phyloP scores from a whole-genome alignment of 306 rosid genomes.

The Fagus crenata region DNA sequence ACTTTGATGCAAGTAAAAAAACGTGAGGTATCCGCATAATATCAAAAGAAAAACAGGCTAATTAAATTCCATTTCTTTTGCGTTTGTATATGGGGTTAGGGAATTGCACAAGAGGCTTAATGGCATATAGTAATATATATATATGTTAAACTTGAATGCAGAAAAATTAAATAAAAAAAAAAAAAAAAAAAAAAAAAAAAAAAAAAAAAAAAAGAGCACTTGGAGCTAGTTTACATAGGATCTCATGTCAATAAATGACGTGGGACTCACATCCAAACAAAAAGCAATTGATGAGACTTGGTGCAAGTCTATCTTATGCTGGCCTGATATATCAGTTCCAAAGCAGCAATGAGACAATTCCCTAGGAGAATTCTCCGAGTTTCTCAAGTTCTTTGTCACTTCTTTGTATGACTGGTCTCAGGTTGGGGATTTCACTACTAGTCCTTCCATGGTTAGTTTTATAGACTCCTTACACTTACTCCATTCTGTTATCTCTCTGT shows the following conservation, averaged over 20 bases:
- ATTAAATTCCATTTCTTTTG: background rate
- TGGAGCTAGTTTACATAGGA: background rate
- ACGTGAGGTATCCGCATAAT: background rate
- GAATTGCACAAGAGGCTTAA: background rate
- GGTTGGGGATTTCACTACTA: too few relatives aligned
- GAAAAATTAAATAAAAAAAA: too few relatives aligned
- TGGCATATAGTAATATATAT: background rate
- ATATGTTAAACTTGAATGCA: background rate
- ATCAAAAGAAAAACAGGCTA: background rate
- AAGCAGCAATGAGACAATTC: constrained; percentile 1
- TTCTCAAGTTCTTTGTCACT: too few relatives aligned
- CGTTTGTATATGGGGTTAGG: background rate
- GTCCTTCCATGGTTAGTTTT: too few relatives aligned
- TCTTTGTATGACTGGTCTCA: too few relatives aligned
- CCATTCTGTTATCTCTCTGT: too few relatives aligned
- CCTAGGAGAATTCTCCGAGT: background rate
- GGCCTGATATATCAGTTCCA: background rate
- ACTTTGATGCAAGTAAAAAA: background rate
- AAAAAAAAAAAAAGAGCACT: background rate
- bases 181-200: too few relatives aligned
- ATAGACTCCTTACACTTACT: too few relatives aligned
- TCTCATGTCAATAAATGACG: background rate
- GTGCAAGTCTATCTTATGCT: background rate
- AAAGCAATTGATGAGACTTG: constrained; percentile 3
- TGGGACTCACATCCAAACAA: background rate